Base-by-base conservation (phyloP, 768 basidiomycete genomes). In the Omphalotus guepiniiformis region DNA sequence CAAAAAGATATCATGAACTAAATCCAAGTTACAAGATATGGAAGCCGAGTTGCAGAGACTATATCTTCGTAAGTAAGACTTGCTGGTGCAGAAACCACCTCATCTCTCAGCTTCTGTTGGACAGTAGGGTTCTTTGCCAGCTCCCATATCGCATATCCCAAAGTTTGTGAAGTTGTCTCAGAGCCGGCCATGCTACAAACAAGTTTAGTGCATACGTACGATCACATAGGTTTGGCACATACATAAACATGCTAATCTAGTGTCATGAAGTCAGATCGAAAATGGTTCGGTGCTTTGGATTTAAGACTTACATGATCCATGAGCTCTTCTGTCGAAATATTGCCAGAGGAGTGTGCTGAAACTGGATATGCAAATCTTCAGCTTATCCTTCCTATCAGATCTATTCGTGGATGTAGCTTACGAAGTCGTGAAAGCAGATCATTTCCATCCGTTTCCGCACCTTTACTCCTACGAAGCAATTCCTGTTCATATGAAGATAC, bases 81-180 rank as follows among this genome's bases (percentile, higher is more conserved):
- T 15, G 21, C 25, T 28, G 23, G 15, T 15, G 19, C 12, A 19
- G 13, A 22, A 9, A 16, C 6, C 13, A 19, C 27, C 11, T 37
- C 29, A 11, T 23, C 26, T 9, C 25, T 27, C 29, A 61, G 37
- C 9, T 36, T 34, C 1, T 3, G 57, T 46, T 64, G 73, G 32
- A 65, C 50, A 9, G 62, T 63, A 1, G 67, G 68, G 38, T 70
- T 49, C 22, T 59, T 57, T 11, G 72, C 70, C 13, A 74, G 61
- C 51, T 67, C 64, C 48, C 63, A 64, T 9, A 76, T 53, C 4
- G 69, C 63, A 55, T 67, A 71, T 28, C 52, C 55, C 32, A 71
- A 48, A 39, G 67, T 62, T 38, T 58, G 59, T 3, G 69, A 60
- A 11, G 70, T 72, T 3, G 73, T 73, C 52, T 74, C 72, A 56